Base-by-base conservation (phyloP, 108 stramenopile species). In the Seminavis robusta region DNA sequence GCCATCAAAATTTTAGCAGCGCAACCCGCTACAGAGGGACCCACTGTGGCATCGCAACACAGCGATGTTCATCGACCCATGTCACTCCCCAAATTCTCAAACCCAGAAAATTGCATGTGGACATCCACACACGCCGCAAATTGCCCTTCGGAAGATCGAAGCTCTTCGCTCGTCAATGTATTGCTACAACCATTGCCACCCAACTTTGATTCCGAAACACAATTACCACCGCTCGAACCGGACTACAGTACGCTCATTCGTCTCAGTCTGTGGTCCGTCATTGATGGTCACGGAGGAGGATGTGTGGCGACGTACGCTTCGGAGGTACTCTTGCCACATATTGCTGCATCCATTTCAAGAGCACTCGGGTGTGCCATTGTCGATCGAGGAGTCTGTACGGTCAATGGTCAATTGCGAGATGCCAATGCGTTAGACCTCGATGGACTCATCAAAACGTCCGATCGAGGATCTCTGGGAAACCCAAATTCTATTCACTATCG, bases 251-350 rank as follows among this genome's bases (percentile, higher is more conserved):
- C 69, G 15, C 24, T 86, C 17, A 76, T 90, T 42, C 75, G 89
- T 17, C 46, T 90, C 2, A 83, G 79, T 38, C 54, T 91, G 21
- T 91, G 85, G 85, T 74, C 78, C 23, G 90, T 91, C 52, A 83
- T 91, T 41, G 90, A 91, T 64, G 90, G 90, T n/a, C 90, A 91
- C 30, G 90, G 90, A 0, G 90, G 90, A 39, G 86, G 83, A 45
- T 80, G 81, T 45, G 86, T 91, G 2, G 90, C 90, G 34, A 81
- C 83, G 50, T 81, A 81, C 48, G 66, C 59, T 49, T 63, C 62
- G 9, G 54, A 56, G 29, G 54, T 87, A 2, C 55, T 91, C 3
- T 50, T 87, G 23, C 90, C 90, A 7, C 86, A 87, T 51, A 71
- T 91, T 57, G 81, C 83, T 8, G 86, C 83, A 0, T 59, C 59